Conservation (phyloP, 305 asterid genomes). For the Euphrasia arctica region DNA sequence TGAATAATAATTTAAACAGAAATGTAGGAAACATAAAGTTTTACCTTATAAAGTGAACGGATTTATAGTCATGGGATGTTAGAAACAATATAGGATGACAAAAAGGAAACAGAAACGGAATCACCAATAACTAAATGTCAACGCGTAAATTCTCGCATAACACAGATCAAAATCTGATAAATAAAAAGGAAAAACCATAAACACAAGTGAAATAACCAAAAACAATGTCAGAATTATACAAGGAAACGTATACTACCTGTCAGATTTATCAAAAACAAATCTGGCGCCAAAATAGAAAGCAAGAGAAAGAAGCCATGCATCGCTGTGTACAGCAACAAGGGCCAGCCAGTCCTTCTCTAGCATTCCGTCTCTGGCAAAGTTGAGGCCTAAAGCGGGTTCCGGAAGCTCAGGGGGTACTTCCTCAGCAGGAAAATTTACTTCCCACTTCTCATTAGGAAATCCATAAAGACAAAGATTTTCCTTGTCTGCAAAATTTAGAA, state of each 20-base stretch:
- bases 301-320: constrained; percentile 47
- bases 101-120: neutral
- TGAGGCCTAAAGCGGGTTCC: neutral
- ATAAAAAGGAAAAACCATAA: no score
- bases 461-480: constrained; percentile 3
- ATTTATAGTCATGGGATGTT: neutral
- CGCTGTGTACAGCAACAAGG: constrained; percentile 57
- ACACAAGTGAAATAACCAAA: no score
- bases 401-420: constrained; percentile 7
- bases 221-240: no score
- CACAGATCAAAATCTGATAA: no score
- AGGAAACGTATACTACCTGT: neutral
- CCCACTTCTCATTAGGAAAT: constrained; percentile 6
- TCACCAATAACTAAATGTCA: no score
- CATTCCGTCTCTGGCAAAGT: constrained; percentile 9
- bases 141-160: no score
- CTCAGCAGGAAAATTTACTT: constrained; percentile 6
- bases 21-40: no score
- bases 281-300: constrained; percentile 10
- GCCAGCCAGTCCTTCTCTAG: constrained; percentile 46
- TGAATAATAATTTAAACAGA: no score
- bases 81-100: neutral
- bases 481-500: neutral
- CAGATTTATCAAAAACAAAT: constrained; percentile 8
- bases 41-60: no score